Percentiles rank a stretch among this genome's conserved stretches.
phyloP scores from a whole-genome alignment of 2,329 filamentous ascomycete genomes.

The Coccinonectria pachysandricola region DNA sequence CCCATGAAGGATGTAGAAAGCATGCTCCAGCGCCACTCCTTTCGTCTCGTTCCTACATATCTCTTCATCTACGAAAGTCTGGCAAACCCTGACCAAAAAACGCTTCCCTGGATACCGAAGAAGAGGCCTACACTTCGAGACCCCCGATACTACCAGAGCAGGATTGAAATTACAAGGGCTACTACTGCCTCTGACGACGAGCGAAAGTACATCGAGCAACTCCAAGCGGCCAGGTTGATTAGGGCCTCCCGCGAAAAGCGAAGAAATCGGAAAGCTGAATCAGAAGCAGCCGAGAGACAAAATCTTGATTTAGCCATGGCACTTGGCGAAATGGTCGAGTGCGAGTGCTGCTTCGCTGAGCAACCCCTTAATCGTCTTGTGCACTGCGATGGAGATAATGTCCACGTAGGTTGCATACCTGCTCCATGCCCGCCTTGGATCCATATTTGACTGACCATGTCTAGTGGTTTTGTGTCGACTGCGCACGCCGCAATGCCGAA shows the following conservation, averaged over 20 bases:
- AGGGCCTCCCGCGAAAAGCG: constrained; percentile 1
- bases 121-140: constrained; percentile 7
- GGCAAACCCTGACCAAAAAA: not conserved
- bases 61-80: constrained; percentile 6
- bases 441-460: constrained; percentile 5
- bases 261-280: constrained; percentile 24
- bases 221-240: constrained; percentile 9
- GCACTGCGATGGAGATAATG: constrained; percentile 47
- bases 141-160: no score
- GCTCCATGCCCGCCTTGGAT: not conserved
- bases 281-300: constrained; percentile 22
- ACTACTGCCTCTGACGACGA: no score
- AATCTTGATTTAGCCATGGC: constrained; percentile 33
- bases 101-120: constrained; percentile 5
- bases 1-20: constrained; percentile 5
- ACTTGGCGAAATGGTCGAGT: constrained; percentile 51
- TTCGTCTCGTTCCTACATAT: constrained; percentile 10
- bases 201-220: constrained; percentile 10
- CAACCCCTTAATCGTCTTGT: constrained; percentile 57
- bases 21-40: constrained; percentile 5
- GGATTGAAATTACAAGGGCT: no score
- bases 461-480: constrained; percentile 57
- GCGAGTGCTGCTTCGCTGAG: constrained; percentile 63
- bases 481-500: constrained; percentile 55
- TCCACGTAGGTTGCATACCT: constrained; percentile 34